Evolutionary conservation across 139 green algal species (phyloP).

Genomic region (Tetraselmis striata): DNA sequence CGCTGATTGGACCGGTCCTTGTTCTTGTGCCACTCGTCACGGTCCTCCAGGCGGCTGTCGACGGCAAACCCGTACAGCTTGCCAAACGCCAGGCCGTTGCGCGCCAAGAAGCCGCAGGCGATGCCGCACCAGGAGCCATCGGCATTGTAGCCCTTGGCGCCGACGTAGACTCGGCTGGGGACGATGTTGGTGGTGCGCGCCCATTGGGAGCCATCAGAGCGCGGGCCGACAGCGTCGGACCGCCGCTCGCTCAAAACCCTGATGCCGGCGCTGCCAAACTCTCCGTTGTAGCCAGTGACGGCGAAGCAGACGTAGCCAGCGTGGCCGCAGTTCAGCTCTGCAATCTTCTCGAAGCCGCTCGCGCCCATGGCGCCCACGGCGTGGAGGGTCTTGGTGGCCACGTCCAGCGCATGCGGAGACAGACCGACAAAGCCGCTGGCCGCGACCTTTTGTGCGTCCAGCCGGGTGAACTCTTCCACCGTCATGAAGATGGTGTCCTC

Average conservation of each 20-base stretch:
- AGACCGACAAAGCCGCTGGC: slow-evolving; percentile 7
- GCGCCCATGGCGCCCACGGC: neutral
- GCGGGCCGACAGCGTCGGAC: neutral
- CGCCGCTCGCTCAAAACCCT: neutral
- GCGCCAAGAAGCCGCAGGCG: slow-evolving; percentile 7
- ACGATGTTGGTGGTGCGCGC: slow-evolving; percentile 12
- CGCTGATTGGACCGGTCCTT: neutral
- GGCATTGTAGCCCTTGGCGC: slow-evolving; percentile 4
- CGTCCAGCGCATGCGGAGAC: neutral
- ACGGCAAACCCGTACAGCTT: slow-evolving; percentile 18
- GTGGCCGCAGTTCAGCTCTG: slow-evolving; percentile 17
- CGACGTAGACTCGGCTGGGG: slow-evolving; percentile 16
- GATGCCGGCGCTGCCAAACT: slow-evolving; percentile 1
- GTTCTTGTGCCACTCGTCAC: slow-evolving; percentile 7
- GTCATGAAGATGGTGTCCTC: slow-evolving; percentile 14
- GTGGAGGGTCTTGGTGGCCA: slow-evolving; percentile 7
- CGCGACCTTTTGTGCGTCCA: neutral
- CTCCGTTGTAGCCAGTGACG: slow-evolving; percentile 17
- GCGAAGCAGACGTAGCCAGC: slow-evolving; percentile 11
- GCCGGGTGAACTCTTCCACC: slow-evolving; percentile 9
- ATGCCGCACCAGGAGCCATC: neutral
- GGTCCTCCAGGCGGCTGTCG: neutral
- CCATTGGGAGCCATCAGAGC: neutral
- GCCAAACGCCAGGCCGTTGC: slow-evolving; percentile 15
- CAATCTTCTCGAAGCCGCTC: slow-evolving; percentile 20